Evolutionary conservation across 176 grass and related monocot species (phyloP), one percentile per base, ranked within the genome.

Genomic region (Rhipidocladum racemiflorum): DNA sequence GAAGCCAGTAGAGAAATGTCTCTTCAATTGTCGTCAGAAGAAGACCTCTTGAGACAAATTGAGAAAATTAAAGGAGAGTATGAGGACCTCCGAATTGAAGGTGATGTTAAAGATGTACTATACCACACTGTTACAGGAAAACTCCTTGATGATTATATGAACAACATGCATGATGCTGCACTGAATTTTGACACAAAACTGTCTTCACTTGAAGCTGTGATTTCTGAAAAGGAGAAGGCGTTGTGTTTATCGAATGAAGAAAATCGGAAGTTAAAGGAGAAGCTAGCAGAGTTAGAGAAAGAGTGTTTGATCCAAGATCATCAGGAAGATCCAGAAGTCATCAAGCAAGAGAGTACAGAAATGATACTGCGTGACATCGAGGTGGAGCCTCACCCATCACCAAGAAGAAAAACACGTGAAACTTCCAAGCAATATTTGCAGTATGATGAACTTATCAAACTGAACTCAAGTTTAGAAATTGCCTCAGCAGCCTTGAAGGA

Each of bases 51-150:
- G 75, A 89, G 54, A 35, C 85, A 91, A 90, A 84, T 93, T 48
- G 87, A 84, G 48, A 95, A 90, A 88, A 77, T 88, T 40, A 85
- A 57, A 86, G 73, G 72, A 66, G 90, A 91, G 16, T 70, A 54
- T 11, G 93, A 95, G 74, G 89, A 93, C 77, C 76, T 88, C 36
- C 77, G 67, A 87, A 85, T 90, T n/a, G 91, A 95, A 89, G 43
- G 32, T 29, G 72, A 76, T 36, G 59, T 99, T 48, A 95, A 73
- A 88, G 87, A 93, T 88, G 89, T 77, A 70, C 36, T 91, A 32
- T 87, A 89, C 38, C 49, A 51, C 60, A 80, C 73, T 91, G 82
- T 99, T 84, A 87, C 89, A 90, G 91, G 65, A 56, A 86, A 75
- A 45, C 54, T 95, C 70, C 55, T 93, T 88, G 87, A 88, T 88